Conservation (phyloP, 306 rosid species). For the Elaeagnus macrophylla region DNA sequence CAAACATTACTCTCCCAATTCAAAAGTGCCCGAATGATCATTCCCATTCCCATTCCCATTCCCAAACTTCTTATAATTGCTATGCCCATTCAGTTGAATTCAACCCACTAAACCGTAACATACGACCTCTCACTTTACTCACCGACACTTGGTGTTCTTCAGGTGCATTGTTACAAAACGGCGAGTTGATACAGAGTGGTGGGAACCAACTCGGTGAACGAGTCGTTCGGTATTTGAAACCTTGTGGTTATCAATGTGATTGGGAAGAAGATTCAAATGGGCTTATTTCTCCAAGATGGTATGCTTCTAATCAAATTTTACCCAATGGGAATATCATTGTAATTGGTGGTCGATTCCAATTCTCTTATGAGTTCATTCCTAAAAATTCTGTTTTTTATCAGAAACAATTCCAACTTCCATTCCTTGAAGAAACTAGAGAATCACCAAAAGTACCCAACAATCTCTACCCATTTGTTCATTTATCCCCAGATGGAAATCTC, state of each 20-base stretch:
- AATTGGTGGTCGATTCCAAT: constrained; percentile 23
- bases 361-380: constrained; percentile 28
- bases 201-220: constrained; percentile 17
- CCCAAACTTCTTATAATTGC: constrained; percentile 4
- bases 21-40: not conserved
- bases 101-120: constrained; percentile 6
- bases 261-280: constrained; percentile 23
- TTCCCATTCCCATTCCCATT: not conserved
- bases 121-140: constrained; percentile 23
- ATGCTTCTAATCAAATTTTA: constrained; percentile 26
- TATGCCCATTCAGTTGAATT: constrained; percentile 31
- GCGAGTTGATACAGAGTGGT: constrained; percentile 25
- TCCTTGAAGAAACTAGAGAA: constrained; percentile 20
- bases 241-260: constrained; percentile 13
- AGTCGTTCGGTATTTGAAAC: constrained; percentile 20
- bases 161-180: constrained; percentile 18
- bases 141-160: constrained; percentile 36
- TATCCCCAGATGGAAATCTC: constrained; percentile 24
- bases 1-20: constrained; percentile 20
- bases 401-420: constrained; percentile 15
- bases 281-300: constrained; percentile 23
- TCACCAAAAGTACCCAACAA: constrained; percentile 16
- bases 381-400: constrained; percentile 7
- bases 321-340: constrained; percentile 25
- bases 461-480: constrained; percentile 27